Evolutionary conservation across 768 basidiomycete species (phyloP).

Genomic region (Nevesoporus exiguus): DNA sequence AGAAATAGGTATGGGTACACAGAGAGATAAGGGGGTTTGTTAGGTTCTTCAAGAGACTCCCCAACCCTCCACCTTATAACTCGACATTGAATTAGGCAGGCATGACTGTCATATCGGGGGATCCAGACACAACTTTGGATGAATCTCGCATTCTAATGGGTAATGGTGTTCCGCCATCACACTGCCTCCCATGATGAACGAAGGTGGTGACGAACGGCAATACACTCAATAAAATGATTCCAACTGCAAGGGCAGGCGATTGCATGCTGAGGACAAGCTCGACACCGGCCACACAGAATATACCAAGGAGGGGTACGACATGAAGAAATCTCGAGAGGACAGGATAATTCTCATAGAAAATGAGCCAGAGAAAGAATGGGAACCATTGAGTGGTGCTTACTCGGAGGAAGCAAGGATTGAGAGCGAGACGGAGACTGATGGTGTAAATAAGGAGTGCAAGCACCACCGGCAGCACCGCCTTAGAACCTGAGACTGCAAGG

Average conservation of each 20-base stretch:
- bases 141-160: neutral
- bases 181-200: neutral
- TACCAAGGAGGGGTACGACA: slow-evolving; percentile 16
- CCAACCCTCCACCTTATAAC: no score
- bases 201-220: slow-evolving; percentile 9
- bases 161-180: no score
- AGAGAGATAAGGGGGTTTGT: no score
- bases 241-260: slow-evolving; percentile 9
- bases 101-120: neutral
- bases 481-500: no score
- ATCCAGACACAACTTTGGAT: neutral
- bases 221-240: slow-evolving; percentile 7
- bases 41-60: no score
- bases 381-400: no score
- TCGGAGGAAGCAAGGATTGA: no score
- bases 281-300: slow-evolving; percentile 6
- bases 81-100: neutral
- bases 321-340: slow-evolving; percentile 13
- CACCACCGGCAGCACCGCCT: no score
- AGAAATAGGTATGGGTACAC: no score
- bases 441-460: no score
- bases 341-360: slow-evolving; percentile 4
- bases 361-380: no score
- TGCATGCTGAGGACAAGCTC: slow-evolving; percentile 4
- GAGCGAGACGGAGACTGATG: no score